Evolutionary conservation across 2,329 filamentous ascomycete genomes (phyloP), one percentile per base, ranked within the genome.

Genomic region (Cordyceps tenuipes): DNA sequence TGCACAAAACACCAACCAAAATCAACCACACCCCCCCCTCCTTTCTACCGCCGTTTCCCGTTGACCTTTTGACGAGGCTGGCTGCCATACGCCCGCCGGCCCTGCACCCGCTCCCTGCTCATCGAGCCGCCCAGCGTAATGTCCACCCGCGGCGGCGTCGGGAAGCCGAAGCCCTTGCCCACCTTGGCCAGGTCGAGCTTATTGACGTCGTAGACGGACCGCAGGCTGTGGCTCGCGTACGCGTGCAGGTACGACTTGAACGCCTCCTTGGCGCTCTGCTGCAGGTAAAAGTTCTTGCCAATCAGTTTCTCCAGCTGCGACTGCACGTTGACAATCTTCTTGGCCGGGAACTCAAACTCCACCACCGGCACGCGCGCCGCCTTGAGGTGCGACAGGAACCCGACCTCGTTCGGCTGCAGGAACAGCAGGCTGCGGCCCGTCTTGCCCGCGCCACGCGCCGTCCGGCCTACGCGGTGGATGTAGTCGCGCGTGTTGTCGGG

Each of bases 401-500:
- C 93, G 19, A 96, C 86, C 75, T 99, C 94, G 62, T 82, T 88
- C 1, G 94, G 94, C 73, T 96, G 89, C 63, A 99, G 79, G 79
- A 99, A 97, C 79, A 99, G 88, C 66, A 99, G 79, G 66, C 89
- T 93, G 67, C 90, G 87, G 31, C 94, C 94, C 75, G 91, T 95
- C 69, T 83, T 85, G 71, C 90, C 87, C 62, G 85, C 81, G 57
- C 92, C 93, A 75, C 94, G 83, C 0, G 94, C 94, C 3, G 94
- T 99, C 68, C 94, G 90, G 66, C 94, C 94, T 17, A 97, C 94
- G 62, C 94, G 89, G 79, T 99, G 94, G 68, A 96, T 95, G 76
- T 97, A 95, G 72, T 94, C 89, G 66, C 88, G 82, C 23, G 90
- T 89, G 71, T 95, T 90, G 79, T 96, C 91, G 3, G 92, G 91